Evolutionary conservation across 2,329 filamentous ascomycete species (phyloP).

Genomic region (Aspergillus floridensis): DNA sequence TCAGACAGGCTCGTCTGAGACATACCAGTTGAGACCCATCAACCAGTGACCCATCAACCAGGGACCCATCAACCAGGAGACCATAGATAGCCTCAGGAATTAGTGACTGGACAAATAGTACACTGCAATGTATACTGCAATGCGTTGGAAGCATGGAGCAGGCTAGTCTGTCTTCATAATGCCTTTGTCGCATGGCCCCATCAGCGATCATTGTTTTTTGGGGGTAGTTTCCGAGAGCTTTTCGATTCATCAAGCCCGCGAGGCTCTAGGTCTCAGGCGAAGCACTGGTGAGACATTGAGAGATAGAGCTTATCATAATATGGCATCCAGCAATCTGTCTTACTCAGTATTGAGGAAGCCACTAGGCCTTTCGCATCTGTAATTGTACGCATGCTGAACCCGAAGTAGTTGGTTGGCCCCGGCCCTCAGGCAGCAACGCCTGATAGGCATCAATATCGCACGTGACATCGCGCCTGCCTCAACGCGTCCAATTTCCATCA

Average conservation of each 20-base stretch:
- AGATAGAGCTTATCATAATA: neutral
- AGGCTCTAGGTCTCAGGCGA: neutral
- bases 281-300: neutral
- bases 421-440: conserved; percentile 10
- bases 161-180: neutral
- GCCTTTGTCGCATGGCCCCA: neutral
- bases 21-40: conserved; percentile 23
- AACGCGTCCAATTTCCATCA: conserved; percentile 30
- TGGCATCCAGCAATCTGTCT: neutral
- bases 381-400: no score
- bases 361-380: no score
- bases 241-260: neutral
- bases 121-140: neutral
- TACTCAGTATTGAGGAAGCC: neutral
- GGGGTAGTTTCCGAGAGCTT: neutral
- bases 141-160: neutral
- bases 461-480: conserved; percentile 38
- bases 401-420: neutral
- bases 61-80: conserved; percentile 15
- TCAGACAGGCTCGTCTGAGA: conserved; percentile 22
- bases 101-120: neutral
- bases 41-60: conserved; percentile 11
- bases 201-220: neutral
- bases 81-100: conserved; percentile 1
- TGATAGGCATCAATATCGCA: conserved; percentile 17